Evolutionary conservation across 192 early-diverging fungal genomes (phyloP), one percentile per base, ranked within the genome.

Genomic region (Anaeromyces robustus): DNA sequence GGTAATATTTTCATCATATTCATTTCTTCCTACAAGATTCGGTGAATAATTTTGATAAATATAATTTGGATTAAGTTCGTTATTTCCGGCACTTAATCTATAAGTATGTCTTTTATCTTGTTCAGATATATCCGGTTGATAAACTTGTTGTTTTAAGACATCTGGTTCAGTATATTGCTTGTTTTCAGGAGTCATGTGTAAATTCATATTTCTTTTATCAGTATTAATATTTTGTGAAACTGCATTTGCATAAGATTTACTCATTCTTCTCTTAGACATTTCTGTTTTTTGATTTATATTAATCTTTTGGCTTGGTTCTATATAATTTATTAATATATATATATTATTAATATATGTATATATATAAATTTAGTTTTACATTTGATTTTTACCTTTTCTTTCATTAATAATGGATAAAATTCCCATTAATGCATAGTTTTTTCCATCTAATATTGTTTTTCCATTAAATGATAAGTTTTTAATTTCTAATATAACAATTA

Each of bases 371-470:
- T 22, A 13, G 0, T 13, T 22, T n/a, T 37, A 30, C 19, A 14
- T 81, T 12, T 37, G 28, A n/a, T 28, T 29, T 12, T 29, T 30
- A 43, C 29, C 17, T 30, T 80, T 80, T 81, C 83, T 85, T 34
- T 85, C 84, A 22, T 85, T 79, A 29, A 85, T 77, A 14, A 85
- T 82, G 6, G 83, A 29, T 29, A 84, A 80, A n/a, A 85, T 80
- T 30, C 85, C 85, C 29, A 80, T 82, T 12, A 77, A 78, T n/a
- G 84, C 34, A 28, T 85, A 85, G 17, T 85, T 82, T 39, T 82
- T 78, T 1, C 79, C 78, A 29, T 39, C 77, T 18, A 85, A 77
- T 26, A 80, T 79, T 26, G 30, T 32, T 77, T 41, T 80, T 79
- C 80, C 32, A 5, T 80, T 79, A 39, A 79, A 9, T 9, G 32